Evolutionary conservation across 2,329 filamentous ascomycete genomes (phyloP).

Genomic region (Talaromyces sp.): DNA sequence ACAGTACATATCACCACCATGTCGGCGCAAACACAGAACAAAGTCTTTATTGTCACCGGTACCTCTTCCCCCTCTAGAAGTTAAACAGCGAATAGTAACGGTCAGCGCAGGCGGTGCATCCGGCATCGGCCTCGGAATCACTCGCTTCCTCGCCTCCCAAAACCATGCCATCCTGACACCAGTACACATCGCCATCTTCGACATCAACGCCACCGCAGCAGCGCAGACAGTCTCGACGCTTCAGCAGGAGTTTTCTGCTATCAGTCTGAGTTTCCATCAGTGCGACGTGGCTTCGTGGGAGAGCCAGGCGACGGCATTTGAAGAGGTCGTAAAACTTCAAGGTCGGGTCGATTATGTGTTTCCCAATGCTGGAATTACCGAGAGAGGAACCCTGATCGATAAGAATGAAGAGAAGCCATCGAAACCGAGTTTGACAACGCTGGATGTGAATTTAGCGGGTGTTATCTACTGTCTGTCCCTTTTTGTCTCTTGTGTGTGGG

Average conservation of each 20-base stretch:
- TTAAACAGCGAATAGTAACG: background rate
- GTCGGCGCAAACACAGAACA: constrained; percentile 7
- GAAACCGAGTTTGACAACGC: constrained; percentile 21
- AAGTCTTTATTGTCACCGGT: constrained; percentile 27
- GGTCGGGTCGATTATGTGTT: constrained; percentile 40
- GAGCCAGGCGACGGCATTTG: constrained; percentile 31
- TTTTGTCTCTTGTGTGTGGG: no score
- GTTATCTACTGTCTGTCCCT: constrained; percentile 41
- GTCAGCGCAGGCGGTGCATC: constrained; percentile 27
- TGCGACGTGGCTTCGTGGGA: constrained; percentile 33
- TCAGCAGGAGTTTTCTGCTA: constrained; percentile 20
- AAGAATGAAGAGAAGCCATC: constrained; percentile 21
- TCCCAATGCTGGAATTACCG: constrained; percentile 40
- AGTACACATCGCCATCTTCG: constrained; percentile 27
- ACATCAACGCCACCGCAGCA: constrained; percentile 23
- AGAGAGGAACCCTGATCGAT: constrained; percentile 20
- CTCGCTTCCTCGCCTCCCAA: constrained; percentile 24
- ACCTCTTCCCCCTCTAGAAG: background rate
- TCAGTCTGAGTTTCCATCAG: constrained; percentile 22
- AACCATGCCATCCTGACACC: constrained; percentile 13
- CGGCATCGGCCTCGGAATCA: constrained; percentile 32
- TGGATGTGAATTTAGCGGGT: constrained; percentile 35
- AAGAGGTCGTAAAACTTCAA: constrained; percentile 24
- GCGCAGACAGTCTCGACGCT: constrained; percentile 18
- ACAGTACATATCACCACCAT: background rate